Conservation (phyloP, 176 grass and related monocot species). For the Eremochloa ophiuroides region DNA sequence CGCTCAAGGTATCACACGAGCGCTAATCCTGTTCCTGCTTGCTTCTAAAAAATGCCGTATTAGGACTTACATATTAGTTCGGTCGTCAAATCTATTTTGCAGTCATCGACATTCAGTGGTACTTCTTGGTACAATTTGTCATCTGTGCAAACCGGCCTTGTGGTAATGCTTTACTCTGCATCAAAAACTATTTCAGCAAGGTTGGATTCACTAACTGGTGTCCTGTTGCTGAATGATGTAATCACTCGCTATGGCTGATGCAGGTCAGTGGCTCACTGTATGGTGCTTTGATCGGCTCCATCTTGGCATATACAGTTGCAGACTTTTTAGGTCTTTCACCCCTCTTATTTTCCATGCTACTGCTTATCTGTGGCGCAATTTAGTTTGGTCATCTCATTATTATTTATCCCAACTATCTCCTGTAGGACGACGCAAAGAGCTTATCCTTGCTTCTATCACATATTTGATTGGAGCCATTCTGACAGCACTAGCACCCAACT, state of each 20-base stretch:
- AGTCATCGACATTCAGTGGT: conserved; percentile 74
- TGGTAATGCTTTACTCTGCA: conserved; percentile 41
- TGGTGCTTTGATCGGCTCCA: conserved; percentile 85
- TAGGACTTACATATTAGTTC: not conserved
- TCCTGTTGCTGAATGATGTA: not conserved
- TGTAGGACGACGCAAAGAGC: conserved; percentile 78
- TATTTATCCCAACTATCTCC: conserved; percentile 7
- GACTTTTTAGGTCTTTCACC: conserved; percentile 55
- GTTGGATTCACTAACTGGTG: not conserved
- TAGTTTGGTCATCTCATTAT: conserved; percentile 23
- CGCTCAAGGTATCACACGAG: conserved; percentile 47
- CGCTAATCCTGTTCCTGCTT: not conserved
- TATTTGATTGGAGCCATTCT: conserved; percentile 80
- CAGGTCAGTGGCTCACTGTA: conserved; percentile 96
- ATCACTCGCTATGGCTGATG: not conserved
- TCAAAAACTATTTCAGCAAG: not conserved
- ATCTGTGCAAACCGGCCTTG: conserved; percentile 82
- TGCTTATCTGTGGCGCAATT: not conserved
- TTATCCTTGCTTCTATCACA: conserved; percentile 64
- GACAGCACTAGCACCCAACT: conserved; percentile 66
- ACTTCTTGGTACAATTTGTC: conserved; percentile 76
- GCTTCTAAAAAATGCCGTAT: not conserved
- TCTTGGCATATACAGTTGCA: conserved; percentile 63
- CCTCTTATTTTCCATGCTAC: not conserved
- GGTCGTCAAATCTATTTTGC: conserved; percentile 23